Evolutionary conservation across 179 eudicot species (phyloP).

Genomic region (Amaranthus tricolor): DNA sequence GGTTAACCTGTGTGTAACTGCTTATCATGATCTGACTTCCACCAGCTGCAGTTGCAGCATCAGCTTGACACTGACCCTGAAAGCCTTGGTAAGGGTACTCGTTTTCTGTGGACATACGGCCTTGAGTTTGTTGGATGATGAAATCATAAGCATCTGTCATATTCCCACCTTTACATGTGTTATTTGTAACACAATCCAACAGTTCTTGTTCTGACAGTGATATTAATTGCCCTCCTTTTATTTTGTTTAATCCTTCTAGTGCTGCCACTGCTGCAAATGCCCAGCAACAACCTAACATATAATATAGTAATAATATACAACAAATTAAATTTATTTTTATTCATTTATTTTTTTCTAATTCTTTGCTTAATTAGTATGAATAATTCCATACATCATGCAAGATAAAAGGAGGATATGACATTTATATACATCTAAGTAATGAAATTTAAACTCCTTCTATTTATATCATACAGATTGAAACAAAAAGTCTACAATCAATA

Average conservation of each 20-base stretch:
- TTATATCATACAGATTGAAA: too few species aligned
- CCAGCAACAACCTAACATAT: slow-evolving; percentile 42
- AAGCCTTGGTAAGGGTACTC: slow-evolving; percentile 30
- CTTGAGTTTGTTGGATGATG: slow-evolving; percentile 26
- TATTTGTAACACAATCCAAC: slow-evolving; percentile 32
- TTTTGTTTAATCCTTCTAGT: slow-evolving; percentile 34
- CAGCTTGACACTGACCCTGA: slow-evolving; percentile 3
- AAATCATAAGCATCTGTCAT: slow-evolving; percentile 27
- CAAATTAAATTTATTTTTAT: too few species aligned
- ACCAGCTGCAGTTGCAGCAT: not conserved
- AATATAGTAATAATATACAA: not conserved
- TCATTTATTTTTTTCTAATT: too few species aligned
- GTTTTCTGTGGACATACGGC: slow-evolving; percentile 20
- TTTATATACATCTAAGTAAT: too few species aligned
- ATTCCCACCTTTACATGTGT: slow-evolving; percentile 29
- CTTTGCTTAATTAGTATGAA: too few species aligned
- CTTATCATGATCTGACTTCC: slow-evolving; percentile 17
- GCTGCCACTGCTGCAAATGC: slow-evolving; percentile 44
- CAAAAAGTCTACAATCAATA: too few species aligned
- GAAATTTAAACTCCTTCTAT: too few species aligned
- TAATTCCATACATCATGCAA: too few species aligned
- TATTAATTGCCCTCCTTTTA: slow-evolving; percentile 30
- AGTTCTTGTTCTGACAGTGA: slow-evolving; percentile 50
- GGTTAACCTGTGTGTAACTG: slow-evolving; percentile 20
- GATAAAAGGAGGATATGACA: too few species aligned